These are phyloP conservation scores for Phialocephala sp. DNA, from an alignment of 2,329 filamentous ascomycete genomes.

Conservation along the genomic window DNA sequence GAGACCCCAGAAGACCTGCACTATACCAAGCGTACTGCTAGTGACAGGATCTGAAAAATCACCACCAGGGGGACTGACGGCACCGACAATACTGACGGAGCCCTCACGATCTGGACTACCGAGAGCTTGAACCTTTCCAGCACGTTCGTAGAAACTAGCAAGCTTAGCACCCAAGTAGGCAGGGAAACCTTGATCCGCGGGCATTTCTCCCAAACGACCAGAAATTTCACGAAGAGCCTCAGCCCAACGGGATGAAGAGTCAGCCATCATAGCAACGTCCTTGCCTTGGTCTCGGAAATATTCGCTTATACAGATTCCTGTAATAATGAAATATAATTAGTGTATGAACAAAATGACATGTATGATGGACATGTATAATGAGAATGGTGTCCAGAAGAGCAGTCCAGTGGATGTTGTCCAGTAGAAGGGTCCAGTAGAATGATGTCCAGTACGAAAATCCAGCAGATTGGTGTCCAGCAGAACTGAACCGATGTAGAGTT, in stretches of 20 bases:
- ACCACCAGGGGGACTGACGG: conserved; percentile 95
- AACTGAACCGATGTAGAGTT: no score
- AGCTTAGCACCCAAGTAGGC: conserved; percentile 96
- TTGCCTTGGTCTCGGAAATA: conserved; percentile 98
- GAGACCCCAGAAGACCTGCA: conserved; percentile 99
- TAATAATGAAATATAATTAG: no score
- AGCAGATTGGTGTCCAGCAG: no score
- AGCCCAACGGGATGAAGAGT: conserved; percentile 97
- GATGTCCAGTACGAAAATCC: no score
- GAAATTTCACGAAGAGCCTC: conserved; percentile 98
- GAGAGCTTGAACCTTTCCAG: conserved; percentile 82
- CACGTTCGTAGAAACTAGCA: conserved; percentile 98
- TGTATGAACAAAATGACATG: no score
- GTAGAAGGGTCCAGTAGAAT: no score
- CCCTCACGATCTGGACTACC: conserved; percentile 88
- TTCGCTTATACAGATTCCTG: no score
- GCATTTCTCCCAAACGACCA: conserved; percentile 98
- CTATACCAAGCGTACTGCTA: conserved; percentile 89
- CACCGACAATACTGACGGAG: conserved; percentile 96
- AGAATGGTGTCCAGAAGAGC: no score
- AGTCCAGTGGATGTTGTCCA: no score
- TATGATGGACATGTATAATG: no score
- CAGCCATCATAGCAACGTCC: conserved; percentile 99
- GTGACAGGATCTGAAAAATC: conserved; percentile 99
- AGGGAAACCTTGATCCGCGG: conserved; percentile 98